Evolutionary conservation across 202 grass and related monocot genomes (phyloP), one percentile per base, ranked within the genome.

Genomic region (Tripidium arundinaceum): DNA sequence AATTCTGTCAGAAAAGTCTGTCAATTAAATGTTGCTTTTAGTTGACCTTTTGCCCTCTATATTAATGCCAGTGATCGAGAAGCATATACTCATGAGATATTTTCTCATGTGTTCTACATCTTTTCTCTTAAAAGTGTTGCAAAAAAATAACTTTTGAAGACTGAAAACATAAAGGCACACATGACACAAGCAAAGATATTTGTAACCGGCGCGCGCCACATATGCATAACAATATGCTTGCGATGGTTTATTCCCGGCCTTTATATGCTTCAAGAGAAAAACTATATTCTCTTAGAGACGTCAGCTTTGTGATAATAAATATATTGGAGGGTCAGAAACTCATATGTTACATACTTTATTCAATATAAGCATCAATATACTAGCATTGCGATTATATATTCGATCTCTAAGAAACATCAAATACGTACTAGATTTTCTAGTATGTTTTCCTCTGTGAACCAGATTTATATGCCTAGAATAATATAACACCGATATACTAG

Each of bases 61-160:
- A 52, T 31, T 62, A 52, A 60, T 65, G 36, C 21, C 43, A 19
- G 2, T 39, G 77, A 57, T 22, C 19, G 2, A 81, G 55, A 77
- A 81, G 77, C n/a, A 81, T 85, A 77, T 72, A 61, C 65, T 52
- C 3, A 3, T 62, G 27, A n/a, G 72, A 72, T 61, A 85, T 81
- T 89, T 89, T 71, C 57, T 49, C 46, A 71, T 72, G 58, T 60
- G 29, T 10, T 39, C 7, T 65, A 34, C 28, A 31, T 43, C 38
- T 46, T 64, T n/a, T 62, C 2, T 19, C n/a, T 84, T 70, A 47
- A 6, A 15, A 76, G n/a, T 76, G 62, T 59, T 18, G 15, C 14
- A 24, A 74, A n/a, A 10, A 22, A 8, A 11, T 77, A 67, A 70
- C 41, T 81, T 76, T 15, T 68, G 3, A 36, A 46, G 11, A 33